Evolutionary conservation across 1,284 basidiomycete genomes (phyloP).

Genomic region (Ceratobasidium sp.): DNA sequence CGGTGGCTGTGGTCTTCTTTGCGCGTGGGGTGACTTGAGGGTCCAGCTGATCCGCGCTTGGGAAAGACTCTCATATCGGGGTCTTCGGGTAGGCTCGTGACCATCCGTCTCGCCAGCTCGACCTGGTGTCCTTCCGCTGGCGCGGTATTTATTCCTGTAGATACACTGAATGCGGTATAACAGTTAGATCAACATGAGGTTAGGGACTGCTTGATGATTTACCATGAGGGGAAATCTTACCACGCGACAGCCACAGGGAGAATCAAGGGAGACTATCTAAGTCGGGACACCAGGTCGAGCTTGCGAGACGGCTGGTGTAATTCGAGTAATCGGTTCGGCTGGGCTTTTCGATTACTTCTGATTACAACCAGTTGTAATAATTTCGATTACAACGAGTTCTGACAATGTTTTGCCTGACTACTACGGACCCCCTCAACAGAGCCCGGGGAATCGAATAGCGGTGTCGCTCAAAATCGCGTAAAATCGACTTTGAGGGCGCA

Average conservation of each 20-base stretch:
- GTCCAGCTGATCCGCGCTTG: too few species aligned
- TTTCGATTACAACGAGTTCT: neutral
- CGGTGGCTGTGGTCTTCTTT: too few species aligned
- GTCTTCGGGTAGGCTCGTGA: slow-evolving; percentile 16
- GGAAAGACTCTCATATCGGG: too few species aligned
- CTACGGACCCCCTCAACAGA: neutral
- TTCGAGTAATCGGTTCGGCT: neutral
- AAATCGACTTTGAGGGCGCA: neutral
- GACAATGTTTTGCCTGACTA: neutral
- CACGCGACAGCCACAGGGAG: neutral
- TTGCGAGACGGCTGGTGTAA: slow-evolving; percentile 15
- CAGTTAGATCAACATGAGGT: neutral
- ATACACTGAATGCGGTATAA: neutral
- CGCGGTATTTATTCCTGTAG: neutral
- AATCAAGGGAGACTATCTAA: neutral
- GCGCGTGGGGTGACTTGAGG: too few species aligned
- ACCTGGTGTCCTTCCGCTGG: neutral
- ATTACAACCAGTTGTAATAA: slow-evolving; percentile 17
- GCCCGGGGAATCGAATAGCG: neutral
- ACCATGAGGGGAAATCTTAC: neutral
- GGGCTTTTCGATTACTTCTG: slow-evolving; percentile 4
- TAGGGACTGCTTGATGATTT: neutral
- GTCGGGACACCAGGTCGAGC: neutral
- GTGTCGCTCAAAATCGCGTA: neutral
- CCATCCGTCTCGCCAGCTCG: slow-evolving; percentile 10